These are phyloP conservation scores for Fusarium multiceps DNA, from an alignment of 2,329 filamentous ascomycete genomes.

Conservation along the genomic window DNA sequence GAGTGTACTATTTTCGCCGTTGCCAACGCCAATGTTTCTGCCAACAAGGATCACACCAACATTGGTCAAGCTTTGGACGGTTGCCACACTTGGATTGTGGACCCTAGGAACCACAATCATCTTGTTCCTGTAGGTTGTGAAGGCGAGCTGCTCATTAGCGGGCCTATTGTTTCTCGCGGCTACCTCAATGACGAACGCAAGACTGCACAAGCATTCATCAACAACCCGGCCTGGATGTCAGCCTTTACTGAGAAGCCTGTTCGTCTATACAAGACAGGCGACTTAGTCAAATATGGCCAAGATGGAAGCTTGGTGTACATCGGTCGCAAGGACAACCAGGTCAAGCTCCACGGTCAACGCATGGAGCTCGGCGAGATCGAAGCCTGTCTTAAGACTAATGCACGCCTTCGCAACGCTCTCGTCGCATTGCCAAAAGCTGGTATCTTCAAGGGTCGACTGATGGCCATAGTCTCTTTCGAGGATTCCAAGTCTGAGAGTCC, in stretches of 20 bases:
- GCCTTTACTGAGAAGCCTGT: neutral
- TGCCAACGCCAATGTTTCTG: neutral
- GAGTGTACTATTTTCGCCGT: conserved; percentile 33
- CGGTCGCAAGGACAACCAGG: conserved; percentile 60
- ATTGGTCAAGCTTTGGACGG: conserved; percentile 18
- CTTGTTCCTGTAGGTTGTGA: conserved; percentile 32
- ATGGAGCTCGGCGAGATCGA: conserved; percentile 58
- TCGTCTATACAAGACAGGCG: conserved; percentile 59
- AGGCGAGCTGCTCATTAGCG: conserved; percentile 38
- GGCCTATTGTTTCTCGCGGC: conserved; percentile 23
- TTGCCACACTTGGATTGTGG: conserved; percentile 34
- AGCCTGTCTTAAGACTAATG: conserved; percentile 64
- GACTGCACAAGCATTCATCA: conserved; percentile 5
- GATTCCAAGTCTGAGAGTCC: neutral
- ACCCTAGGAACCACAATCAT: conserved; percentile 28
- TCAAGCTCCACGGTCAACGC: conserved; percentile 58
- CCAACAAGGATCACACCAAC: conserved; percentile 1
- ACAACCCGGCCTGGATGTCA: conserved; percentile 13
- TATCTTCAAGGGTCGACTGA: conserved; percentile 21
- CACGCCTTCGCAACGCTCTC: conserved; percentile 60
- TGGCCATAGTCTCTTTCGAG: conserved; percentile 27
- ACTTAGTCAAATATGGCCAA: conserved; percentile 56
- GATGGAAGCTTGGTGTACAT: conserved; percentile 57
- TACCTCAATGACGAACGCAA: conserved; percentile 11
- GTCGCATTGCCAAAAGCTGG: conserved; percentile 52